Percentiles rank a stretch among this genome's conserved stretches.
phyloP scores from a whole-genome alignment of 1,284 basidiomycete species.

The Trametes polyzona region DNA sequence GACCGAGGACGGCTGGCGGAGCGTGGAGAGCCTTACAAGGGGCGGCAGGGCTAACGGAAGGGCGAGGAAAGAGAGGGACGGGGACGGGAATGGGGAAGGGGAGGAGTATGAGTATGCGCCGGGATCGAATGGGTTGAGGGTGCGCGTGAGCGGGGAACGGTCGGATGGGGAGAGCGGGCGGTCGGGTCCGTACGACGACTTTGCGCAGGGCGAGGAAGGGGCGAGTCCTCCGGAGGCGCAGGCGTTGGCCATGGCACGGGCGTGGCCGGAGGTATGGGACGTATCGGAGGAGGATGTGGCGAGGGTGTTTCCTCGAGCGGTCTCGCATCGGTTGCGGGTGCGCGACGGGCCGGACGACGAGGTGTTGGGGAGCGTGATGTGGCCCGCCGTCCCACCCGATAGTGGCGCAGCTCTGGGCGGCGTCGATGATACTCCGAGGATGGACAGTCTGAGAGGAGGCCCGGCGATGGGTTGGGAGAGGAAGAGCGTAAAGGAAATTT shows the following conservation, averaged over 20 bases:
- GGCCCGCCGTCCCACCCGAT: slow-evolving; percentile 32
- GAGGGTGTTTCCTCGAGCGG: slow-evolving; percentile 66
- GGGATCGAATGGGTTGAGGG: slow-evolving; percentile 12
- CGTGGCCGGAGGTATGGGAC: slow-evolving; percentile 46
- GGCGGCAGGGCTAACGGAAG: neutral
- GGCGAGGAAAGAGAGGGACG: neutral
- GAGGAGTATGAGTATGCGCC: neutral
- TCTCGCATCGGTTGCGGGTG: slow-evolving; percentile 72
- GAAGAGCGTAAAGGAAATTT: slow-evolving; percentile 59
- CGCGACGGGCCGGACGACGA: slow-evolving; percentile 70
- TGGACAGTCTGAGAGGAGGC: neutral
- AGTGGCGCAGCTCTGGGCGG: slow-evolving; percentile 1
- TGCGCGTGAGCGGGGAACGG: slow-evolving; percentile 8
- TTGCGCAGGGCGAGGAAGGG: neutral
- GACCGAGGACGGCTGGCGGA: slow-evolving; percentile 17
- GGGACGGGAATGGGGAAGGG: neutral
- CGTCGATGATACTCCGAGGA: neutral
- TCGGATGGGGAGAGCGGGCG: slow-evolving; percentile 9
- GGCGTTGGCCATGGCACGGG: slow-evolving; percentile 5
- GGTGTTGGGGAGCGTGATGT: slow-evolving; percentile 62
- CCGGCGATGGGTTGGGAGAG: slow-evolving; percentile 35
- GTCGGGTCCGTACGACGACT: slow-evolving; percentile 8
- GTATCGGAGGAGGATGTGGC: slow-evolving; percentile 74
- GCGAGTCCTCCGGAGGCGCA: slow-evolving; percentile 12
- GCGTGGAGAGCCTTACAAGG: slow-evolving; percentile 23